Conservation (phyloP, 2,329 filamentous ascomycete genomes). For the Venturia asperata region DNA sequence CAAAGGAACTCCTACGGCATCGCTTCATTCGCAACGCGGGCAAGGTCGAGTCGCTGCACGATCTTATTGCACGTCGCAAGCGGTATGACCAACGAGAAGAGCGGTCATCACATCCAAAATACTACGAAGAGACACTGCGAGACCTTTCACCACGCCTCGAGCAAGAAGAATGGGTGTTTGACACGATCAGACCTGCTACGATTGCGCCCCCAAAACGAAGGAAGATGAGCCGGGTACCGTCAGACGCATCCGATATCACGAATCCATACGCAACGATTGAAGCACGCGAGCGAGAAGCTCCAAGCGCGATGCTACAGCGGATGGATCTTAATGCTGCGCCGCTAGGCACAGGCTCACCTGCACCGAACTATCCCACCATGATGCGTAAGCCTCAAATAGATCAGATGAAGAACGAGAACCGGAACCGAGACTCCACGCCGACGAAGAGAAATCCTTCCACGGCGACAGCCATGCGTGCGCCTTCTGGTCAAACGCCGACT, state of each 20-base stretch:
- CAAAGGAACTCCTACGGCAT: constrained; percentile 80
- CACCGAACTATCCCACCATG: constrained; percentile 28
- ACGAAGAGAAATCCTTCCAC: constrained; percentile 31
- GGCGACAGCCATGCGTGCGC: constrained; percentile 32
- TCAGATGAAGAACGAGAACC: constrained; percentile 22
- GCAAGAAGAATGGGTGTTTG: constrained; percentile 89
- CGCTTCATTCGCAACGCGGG: constrained; percentile 82
- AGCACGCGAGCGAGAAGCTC: constrained; percentile 11
- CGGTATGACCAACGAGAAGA: constrained; percentile 71
- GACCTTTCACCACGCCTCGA: constrained; percentile 43
- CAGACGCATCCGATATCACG: constrained; percentile 24
- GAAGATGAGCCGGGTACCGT: constrained; percentile 42
- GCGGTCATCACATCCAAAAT: constrained; percentile 61
- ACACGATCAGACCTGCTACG: constrained; percentile 65
- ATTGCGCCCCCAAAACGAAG: constrained; percentile 34
- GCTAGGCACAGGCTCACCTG: constrained; percentile 33
- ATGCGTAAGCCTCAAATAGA: constrained; percentile 22
- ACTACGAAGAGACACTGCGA: constrained; percentile 86
- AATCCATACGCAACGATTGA: constrained; percentile 20
- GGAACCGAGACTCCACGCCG: not conserved
- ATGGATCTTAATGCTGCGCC: constrained; percentile 41
- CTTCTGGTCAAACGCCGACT: constrained; percentile 35
- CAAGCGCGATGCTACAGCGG: constrained; percentile 29
- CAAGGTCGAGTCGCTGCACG: constrained; percentile 79
- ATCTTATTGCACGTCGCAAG: constrained; percentile 76